Conservation (phyloP, 768 basidiomycete species). For the Boletus sp. region DNA sequence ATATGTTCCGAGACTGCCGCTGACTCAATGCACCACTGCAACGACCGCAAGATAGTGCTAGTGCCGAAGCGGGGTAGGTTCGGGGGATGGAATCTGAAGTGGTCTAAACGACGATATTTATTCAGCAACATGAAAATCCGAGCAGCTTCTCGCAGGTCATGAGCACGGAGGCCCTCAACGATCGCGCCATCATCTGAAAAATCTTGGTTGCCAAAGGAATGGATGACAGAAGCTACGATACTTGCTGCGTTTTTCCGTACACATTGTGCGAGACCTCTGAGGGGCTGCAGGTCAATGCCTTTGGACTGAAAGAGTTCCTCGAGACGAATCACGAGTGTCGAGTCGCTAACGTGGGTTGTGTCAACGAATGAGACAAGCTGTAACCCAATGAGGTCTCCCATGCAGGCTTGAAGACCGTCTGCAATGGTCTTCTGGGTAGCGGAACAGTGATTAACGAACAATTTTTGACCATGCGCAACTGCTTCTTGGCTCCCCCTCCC, state of each 20-base stretch:
- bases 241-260: constrained; percentile 50
- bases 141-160: too few relatives aligned
- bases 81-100: constrained; percentile 56
- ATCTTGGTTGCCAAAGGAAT: too few relatives aligned
- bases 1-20: constrained; percentile 42
- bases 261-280: constrained; percentile 33
- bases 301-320: constrained; percentile 36
- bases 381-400: constrained; percentile 68
- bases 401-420: constrained; percentile 60
- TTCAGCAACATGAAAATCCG: constrained; percentile 51
- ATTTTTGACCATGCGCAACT: constrained; percentile 37
- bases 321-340: constrained; percentile 29
- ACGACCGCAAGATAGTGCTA: constrained; percentile 47
- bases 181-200: too few relatives aligned
- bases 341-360: constrained; percentile 17
- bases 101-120: constrained; percentile 46
- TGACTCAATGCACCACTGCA: constrained; percentile 60
- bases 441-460: constrained; percentile 64
- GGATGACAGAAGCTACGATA: constrained; percentile 58
- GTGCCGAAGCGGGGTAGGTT: constrained; percentile 63
- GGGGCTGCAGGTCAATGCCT: constrained; percentile 30
- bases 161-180: too few relatives aligned
- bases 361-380: constrained; percentile 53
- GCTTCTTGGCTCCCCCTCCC: constrained; percentile 29
- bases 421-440: constrained; percentile 46